A percentile compares a stretch with the other conserved stretches of the same genome.
Evolutionary conservation across 192 early-diverging fungal species (phyloP).

Genomic region (Mortierella hygrophila): DNA sequence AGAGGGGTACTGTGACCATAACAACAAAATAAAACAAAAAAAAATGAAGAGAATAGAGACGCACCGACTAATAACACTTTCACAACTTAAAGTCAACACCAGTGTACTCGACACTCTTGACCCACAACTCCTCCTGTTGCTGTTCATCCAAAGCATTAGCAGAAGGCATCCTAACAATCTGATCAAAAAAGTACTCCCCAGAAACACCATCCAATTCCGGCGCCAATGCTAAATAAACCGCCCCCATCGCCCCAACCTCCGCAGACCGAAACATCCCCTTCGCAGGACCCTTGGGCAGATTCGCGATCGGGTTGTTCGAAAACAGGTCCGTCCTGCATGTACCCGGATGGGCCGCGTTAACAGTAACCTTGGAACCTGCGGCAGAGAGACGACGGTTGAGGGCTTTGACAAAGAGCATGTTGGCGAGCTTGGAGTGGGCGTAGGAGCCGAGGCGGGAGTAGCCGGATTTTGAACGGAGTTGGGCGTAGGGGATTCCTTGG

Average conservation of each 20-base stretch:
- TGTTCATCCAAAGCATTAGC: conserved; percentile 6
- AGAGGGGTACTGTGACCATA: too few relatives aligned
- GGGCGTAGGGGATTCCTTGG: background rate
- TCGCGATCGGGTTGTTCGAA: background rate
- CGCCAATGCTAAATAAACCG: conserved; percentile 7
- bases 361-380: background rate
- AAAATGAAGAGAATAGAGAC: too few relatives aligned
- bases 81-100: conserved; percentile 16
- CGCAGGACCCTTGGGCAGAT: background rate
- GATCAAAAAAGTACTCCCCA: conserved; percentile 36
- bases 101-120: conserved; percentile 31
- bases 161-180: conserved; percentile 1
- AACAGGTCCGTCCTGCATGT: background rate
- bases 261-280: background rate
- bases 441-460: conserved; percentile 6
- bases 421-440: conserved; percentile 13
- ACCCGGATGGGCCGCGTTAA: conserved; percentile 9
- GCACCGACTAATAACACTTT: background rate
- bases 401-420: conserved; percentile 18
- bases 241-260: background rate
- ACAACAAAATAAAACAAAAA: too few relatives aligned
- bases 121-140: conserved; percentile 22
- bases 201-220: conserved; percentile 8
- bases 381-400: background rate
- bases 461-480: background rate